Evolutionary conservation across 805 yeast species (phyloP).

Genomic region (Cyberlindnera veronae): DNA sequence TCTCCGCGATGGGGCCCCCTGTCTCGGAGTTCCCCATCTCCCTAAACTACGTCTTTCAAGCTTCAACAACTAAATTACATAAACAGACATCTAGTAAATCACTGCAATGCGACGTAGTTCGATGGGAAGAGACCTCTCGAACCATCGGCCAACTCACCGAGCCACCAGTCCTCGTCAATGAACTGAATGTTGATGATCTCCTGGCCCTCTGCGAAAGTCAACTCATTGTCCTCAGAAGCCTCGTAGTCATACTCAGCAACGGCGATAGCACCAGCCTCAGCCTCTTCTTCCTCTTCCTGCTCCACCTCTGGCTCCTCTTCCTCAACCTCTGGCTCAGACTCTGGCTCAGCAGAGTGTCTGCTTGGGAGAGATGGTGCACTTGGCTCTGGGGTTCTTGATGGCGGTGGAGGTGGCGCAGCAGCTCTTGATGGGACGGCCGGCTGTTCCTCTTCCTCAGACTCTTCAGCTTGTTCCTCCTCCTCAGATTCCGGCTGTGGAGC

Average conservation of each 20-base stretch:
- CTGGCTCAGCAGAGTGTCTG: constrained; percentile 8
- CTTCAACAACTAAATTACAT: no score
- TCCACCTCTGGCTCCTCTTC: constrained; percentile 16
- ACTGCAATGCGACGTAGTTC: constrained; percentile 61
- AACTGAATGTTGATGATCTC: constrained; percentile 77
- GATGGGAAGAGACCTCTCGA: constrained; percentile 87
- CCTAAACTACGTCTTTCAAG: no score
- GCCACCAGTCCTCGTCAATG: constrained; percentile 97
- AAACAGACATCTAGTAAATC: no score
- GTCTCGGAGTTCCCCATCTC: no score
- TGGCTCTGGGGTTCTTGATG: constrained; percentile 25
- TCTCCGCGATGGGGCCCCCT: constrained; percentile 7
- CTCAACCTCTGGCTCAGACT: constrained; percentile 14
- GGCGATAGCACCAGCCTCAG: constrained; percentile 43
- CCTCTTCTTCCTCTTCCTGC: constrained; percentile 22
- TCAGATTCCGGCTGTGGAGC: no score
- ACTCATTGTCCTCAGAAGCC: constrained; percentile 90
- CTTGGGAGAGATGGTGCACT: constrained; percentile 19
- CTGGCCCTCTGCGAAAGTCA: constrained; percentile 82
- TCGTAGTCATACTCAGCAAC: constrained; percentile 85
- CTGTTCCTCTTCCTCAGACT: constrained; percentile 3
- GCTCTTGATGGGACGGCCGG: constrained; percentile 22
- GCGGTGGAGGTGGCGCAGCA: constrained; percentile 20
- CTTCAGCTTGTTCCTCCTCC: constrained; percentile 4
- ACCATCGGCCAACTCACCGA: constrained; percentile 73